Conservation (phyloP, 2,329 filamentous ascomycete species). For the Erysiphe pulchra region DNA sequence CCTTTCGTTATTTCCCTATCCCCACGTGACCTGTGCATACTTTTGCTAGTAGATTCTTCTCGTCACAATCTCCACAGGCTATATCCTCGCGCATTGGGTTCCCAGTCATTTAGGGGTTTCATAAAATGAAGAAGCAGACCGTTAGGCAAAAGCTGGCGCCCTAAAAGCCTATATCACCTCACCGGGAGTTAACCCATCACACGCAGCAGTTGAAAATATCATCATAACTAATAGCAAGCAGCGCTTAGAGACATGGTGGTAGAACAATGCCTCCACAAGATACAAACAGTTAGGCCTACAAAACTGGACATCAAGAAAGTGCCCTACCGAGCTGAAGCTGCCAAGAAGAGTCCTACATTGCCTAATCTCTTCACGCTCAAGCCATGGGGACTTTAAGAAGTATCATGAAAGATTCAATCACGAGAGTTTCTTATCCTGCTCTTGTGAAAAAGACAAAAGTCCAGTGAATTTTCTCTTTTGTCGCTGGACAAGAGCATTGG, state of each 20-base stretch:
- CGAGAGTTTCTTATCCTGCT: too few relatives aligned
- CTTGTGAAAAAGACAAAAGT: too few relatives aligned
- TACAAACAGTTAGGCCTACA: neutral
- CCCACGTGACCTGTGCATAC: too few relatives aligned
- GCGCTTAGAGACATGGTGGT: neutral
- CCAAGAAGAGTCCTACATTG: too few relatives aligned
- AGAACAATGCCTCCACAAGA: neutral
- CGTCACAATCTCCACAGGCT: too few relatives aligned
- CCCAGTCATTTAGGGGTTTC: neutral
- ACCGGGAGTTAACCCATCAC: neutral
- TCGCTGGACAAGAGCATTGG: too few relatives aligned
- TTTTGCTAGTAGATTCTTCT: too few relatives aligned
- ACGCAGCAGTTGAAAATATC: neutral
- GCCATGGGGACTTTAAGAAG: too few relatives aligned
- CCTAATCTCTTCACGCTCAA: too few relatives aligned
- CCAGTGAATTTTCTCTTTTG: too few relatives aligned
- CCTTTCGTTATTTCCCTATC: too few relatives aligned
- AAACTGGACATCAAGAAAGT: neutral
- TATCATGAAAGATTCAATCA: too few relatives aligned
- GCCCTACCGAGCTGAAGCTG: neutral
- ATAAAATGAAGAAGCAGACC: neutral
- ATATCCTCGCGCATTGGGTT: constrained; percentile 1
- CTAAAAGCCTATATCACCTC: neutral
- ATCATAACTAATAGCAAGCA: neutral
- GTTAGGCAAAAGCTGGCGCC: neutral